A percentile compares a stretch with the other conserved stretches of the same genome.
Conservation (phyloP, 2,329 filamentous ascomycete species). For the Epichloe amarillans region DNA sequence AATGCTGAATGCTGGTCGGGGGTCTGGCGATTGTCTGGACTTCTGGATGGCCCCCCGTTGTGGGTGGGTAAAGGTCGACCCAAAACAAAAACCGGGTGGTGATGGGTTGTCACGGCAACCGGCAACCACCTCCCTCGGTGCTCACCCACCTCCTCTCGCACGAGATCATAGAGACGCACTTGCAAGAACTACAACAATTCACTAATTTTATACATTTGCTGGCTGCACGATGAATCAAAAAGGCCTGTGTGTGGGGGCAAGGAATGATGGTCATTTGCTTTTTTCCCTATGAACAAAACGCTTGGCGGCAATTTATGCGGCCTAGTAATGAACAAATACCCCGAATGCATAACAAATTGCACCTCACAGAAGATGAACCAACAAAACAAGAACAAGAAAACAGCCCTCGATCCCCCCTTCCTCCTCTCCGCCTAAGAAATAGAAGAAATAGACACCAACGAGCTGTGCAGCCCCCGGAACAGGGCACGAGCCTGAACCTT, state of each 20-base stretch:
- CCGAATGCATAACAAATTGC: background rate
- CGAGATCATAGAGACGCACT: no score
- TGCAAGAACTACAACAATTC: no score
- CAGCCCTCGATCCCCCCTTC: no score
- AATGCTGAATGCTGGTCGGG: background rate
- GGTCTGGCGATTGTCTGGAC: background rate
- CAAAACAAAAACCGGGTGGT: background rate
- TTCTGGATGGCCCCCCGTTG: background rate
- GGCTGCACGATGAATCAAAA: background rate
- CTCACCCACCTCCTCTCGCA: no score
- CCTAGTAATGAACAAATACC: background rate
- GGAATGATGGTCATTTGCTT: background rate
- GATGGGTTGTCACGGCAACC: constrained; percentile 6
- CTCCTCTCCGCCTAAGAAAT: background rate
- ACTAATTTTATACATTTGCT: no score
- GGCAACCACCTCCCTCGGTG: background rate
- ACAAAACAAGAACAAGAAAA: no score
- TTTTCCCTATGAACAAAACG: background rate
- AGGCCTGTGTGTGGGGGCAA: background rate
- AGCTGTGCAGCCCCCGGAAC: background rate
- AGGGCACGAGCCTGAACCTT: background rate
- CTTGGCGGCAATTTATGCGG: background rate
- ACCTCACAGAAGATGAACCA: background rate
- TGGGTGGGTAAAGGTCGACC: background rate
- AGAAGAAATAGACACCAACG: background rate